Evolutionary conservation across 352 stramenopile species (phyloP).

Genomic region (Pythium utonaiense): DNA sequence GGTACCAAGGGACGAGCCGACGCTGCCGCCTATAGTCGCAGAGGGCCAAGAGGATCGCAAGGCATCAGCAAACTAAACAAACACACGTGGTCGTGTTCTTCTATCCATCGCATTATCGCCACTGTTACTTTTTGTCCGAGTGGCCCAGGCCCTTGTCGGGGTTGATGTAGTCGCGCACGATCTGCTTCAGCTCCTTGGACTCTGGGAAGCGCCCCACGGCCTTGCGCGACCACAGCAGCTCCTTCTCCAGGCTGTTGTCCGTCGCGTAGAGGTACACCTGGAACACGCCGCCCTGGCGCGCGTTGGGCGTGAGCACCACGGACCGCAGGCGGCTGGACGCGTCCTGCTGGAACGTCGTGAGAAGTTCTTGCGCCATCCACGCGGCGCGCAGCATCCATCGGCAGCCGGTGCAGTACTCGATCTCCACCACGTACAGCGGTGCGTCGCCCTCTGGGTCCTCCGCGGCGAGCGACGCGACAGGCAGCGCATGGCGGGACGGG

Average conservation of each 20-base stretch:
- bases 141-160: conserved; percentile 84
- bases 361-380: conserved; percentile 90
- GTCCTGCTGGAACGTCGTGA: conserved; percentile 90
- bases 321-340: conserved; percentile 38
- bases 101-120: no score
- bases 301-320: conserved; percentile 63
- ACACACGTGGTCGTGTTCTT: no score
- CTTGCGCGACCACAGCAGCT: conserved; percentile 87
- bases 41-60: conserved; percentile 5
- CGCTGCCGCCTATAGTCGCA: not conserved
- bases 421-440: conserved; percentile 69
- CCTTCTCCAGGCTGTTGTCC: conserved; percentile 34
- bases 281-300: conserved; percentile 57
- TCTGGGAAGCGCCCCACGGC: conserved; percentile 85
- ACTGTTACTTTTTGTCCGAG: conserved; percentile 81
- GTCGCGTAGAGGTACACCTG: conserved; percentile 55
- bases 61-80: no score
- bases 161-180: conserved; percentile 84
- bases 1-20: conserved; percentile 5
- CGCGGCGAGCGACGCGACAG: conserved; percentile 5
- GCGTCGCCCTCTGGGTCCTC: conserved; percentile 4
- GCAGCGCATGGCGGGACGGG: conserved; percentile 12
- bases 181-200: conserved; percentile 91
- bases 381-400: conserved; percentile 86
- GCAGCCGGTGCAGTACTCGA: conserved; percentile 91